Conservation (phyloP, 257 asterid genomes). For the Primulina eburnea region DNA sequence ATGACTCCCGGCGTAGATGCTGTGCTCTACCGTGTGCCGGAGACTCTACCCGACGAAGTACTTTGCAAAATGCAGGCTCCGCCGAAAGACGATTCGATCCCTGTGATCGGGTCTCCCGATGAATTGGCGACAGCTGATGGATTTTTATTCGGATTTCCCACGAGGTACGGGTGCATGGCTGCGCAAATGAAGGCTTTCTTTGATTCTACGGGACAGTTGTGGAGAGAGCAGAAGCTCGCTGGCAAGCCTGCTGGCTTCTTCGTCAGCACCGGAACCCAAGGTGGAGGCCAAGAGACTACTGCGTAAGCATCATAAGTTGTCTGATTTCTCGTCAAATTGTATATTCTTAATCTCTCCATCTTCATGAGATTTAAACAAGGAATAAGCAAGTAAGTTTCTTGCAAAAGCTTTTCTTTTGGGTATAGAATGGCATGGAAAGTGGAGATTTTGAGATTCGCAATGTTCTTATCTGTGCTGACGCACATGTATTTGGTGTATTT, state of each 20-base stretch:
- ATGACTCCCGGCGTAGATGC: conserved; percentile 71
- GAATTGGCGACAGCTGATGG: conserved; percentile 75
- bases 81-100: conserved; percentile 62
- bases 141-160: conserved; percentile 85
- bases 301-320: conserved; percentile 54
- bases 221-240: conserved; percentile 88
- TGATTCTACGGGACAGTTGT: conserved; percentile 77
- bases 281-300: conserved; percentile 98
- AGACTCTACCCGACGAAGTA: conserved; percentile 62
- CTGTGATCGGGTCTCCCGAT: conserved; percentile 52
- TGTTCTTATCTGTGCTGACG: not conserved
- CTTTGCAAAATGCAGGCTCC: conserved; percentile 75
- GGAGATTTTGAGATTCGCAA: not conserved
- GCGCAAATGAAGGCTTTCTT: conserved; percentile 98
- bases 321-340: not conserved
- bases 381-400: not conserved
- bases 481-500: not conserved
- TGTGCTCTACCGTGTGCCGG: conserved; percentile 72
- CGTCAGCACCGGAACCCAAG: conserved; percentile 99
- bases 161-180: conserved; percentile 91
- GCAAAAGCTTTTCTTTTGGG: not conserved
- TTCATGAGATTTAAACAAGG: not conserved
- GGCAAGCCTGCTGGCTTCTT: conserved; percentile 97
- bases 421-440: not conserved
- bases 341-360: not conserved